Base-by-base conservation (phyloP, 1,139 yeast species). In the Nakaseomyces uthaithaninus region DNA sequence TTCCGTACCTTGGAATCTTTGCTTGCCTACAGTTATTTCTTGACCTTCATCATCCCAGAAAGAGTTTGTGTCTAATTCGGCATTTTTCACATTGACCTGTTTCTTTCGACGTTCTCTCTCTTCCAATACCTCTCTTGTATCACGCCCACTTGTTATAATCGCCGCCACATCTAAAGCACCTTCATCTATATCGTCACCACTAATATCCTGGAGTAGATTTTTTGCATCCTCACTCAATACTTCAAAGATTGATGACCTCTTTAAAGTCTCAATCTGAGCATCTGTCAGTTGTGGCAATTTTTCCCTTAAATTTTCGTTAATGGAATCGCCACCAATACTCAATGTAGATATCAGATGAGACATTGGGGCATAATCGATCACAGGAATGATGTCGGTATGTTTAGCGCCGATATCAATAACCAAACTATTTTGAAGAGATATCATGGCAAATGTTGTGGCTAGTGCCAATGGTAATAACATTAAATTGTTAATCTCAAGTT, bases 131-230 rank as follows among this genome's bases (percentile, higher is more conserved):
- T 80, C 86, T 43, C 81, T 69, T 1, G 85, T 75, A 39, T 58
- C 62, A 48, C 79, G 72, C 9, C 78, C 85, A 45, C 85, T 79
- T 1, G 94, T 76, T 7, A 91, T 94, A 52, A 87, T 77, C 31
- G 86, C 86, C 1, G 96, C 96, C 37, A 91, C 89, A 60, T 91
- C 96, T 39, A 86, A 71, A 3, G 78, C 75, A 36, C 85, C 91
- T 26, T 82, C 93, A 30, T 76, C 81, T 10, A 72, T 77, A 14
- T 60, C 65, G 3, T 57, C 59, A 17, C 63, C 63, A 28, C 66
- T 65, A 41, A 72, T 54, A 15, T 80, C 78, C 54, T 76, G 79
- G 61, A 75, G 80, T 2, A 81, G 75, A 42, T 69, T 74, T 43
- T 73, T 68, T 27, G 73, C 75, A 48, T 73, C 78, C 47, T 71